Evolutionary conservation across 2,329 filamentous ascomycete species (phyloP).

Genomic region (Pseudonectria foliicola): DNA sequence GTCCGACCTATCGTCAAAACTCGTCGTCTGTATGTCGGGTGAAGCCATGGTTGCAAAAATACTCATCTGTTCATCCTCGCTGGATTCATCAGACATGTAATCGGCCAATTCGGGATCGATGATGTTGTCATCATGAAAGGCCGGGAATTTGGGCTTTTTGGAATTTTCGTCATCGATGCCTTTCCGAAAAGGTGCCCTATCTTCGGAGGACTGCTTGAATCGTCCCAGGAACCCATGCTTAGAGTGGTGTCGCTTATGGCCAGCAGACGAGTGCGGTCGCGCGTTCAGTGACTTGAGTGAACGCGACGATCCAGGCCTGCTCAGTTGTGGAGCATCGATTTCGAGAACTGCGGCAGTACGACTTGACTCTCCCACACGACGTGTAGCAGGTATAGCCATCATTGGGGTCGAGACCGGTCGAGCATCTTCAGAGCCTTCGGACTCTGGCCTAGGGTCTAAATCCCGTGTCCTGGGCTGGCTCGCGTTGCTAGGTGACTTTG

Average conservation of each 20-base stretch:
- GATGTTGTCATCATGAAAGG: conserved; percentile 98
- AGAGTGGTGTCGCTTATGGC: conserved; percentile 80
- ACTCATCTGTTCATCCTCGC: conserved; percentile 84
- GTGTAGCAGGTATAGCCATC: conserved; percentile 63
- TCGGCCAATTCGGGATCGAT: conserved; percentile 94
- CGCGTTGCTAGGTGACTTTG: conserved; percentile 31
- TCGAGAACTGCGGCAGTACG: conserved; percentile 84
- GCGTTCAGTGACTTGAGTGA: conserved; percentile 72
- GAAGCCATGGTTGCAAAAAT: conserved; percentile 72
- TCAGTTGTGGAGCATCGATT: conserved; percentile 75
- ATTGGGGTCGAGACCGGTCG: conserved; percentile 58
- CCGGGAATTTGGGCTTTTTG: conserved; percentile 64
- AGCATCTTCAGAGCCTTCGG: conserved; percentile 38
- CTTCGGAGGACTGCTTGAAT: conserved; percentile 64
- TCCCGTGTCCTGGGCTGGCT: conserved; percentile 30
- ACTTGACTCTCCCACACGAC: conserved; percentile 66
- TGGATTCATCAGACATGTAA: conserved; percentile 94
- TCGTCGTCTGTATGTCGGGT: conserved; percentile 55
- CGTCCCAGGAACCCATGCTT: conserved; percentile 76
- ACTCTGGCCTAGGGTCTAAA: conserved; percentile 32
- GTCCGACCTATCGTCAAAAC: conserved; percentile 66
- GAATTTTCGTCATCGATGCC: conserved; percentile 58
- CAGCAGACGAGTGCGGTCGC: conserved; percentile 64
- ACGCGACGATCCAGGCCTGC: conserved; percentile 86
- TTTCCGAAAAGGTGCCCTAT: conserved; percentile 82